Conservation (phyloP, 352 stramenopile species). For the Nothophytophthora sp. region DNA sequence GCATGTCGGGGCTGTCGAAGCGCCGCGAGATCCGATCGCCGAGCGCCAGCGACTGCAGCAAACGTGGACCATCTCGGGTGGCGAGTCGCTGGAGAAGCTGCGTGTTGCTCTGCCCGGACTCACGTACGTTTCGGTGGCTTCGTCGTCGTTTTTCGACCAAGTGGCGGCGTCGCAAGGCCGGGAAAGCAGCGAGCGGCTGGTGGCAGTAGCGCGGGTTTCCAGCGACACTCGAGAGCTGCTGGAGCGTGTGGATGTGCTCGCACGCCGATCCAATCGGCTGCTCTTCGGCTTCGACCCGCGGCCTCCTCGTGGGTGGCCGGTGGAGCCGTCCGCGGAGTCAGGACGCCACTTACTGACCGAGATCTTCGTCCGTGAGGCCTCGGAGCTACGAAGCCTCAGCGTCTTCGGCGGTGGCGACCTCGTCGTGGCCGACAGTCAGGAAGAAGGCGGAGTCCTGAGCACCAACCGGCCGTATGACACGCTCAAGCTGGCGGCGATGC, state of each 20-base stretch:
- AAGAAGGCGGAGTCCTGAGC: slow-evolving; percentile 7
- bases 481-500: slow-evolving; percentile 18
- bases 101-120: slow-evolving; percentile 27
- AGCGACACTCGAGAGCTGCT: slow-evolving; percentile 17
- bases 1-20: slow-evolving; percentile 6
- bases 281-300: slow-evolving; percentile 20
- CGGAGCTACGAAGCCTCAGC: slow-evolving; percentile 13
- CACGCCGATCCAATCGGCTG: slow-evolving; percentile 14
- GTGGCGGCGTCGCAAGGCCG: slow-evolving; percentile 10
- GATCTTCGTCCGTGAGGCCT: slow-evolving; percentile 24
- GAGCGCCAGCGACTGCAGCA: slow-evolving; percentile 23
- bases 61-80: slow-evolving; percentile 33
- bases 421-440: slow-evolving; percentile 10
- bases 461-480: slow-evolving; percentile 15
- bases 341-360: slow-evolving; percentile 24
- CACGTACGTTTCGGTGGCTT: slow-evolving; percentile 39
- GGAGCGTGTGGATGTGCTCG: slow-evolving; percentile 13
- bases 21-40: slow-evolving; percentile 14
- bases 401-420: slow-evolving; percentile 17
- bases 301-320: slow-evolving; percentile 15
- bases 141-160: slow-evolving; percentile 24
- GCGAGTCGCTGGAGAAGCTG: slow-evolving; percentile 21
- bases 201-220: slow-evolving; percentile 17
- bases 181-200: slow-evolving; percentile 16
- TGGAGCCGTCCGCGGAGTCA: slow-evolving; percentile 7